Conservation (phyloP, 73 alveolate species). For the Paraurostyla sp. region DNA sequence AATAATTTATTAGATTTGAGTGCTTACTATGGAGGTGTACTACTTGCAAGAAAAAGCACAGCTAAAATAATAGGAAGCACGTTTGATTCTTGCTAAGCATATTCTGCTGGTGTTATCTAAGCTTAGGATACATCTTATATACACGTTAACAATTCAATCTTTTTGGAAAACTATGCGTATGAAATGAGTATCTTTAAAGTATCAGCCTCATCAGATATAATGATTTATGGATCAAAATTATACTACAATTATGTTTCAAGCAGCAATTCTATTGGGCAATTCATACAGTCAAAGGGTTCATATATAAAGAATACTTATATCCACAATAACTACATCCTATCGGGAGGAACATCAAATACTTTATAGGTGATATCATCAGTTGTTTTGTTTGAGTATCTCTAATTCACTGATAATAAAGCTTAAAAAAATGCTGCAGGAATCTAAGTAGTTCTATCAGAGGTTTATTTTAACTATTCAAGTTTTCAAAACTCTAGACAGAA, state of each 20-base stretch:
- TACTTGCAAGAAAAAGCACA: not conserved
- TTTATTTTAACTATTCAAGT: not conserved
- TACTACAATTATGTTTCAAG: not conserved
- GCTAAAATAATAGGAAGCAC: not conserved
- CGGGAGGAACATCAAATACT: slow-evolving; percentile 20
- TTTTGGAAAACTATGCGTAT: not conserved
- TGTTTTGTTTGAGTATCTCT: not conserved
- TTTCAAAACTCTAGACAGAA: not conserved
- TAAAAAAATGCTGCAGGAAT: not conserved
- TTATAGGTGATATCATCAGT: not conserved
- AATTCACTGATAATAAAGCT: not conserved
- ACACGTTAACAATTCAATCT: not conserved
- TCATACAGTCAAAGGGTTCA: not conserved
- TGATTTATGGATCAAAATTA: not conserved
- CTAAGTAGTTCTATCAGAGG: slow-evolving; percentile 1
- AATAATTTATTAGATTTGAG: not conserved
- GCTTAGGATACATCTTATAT: not conserved
- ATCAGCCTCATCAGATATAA: not conserved
- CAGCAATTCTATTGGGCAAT: not conserved
- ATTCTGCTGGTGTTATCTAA: not conserved
- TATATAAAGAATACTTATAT: not conserved
- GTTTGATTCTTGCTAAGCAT: slow-evolving; percentile 25
- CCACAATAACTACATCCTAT: not conserved
- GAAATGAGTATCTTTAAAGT: slow-evolving; percentile 20
- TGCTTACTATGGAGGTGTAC: not conserved